Evolutionary conservation across 495 filamentous ascomycete genomes (phyloP).

Genomic region (Penicillium desertorum): DNA sequence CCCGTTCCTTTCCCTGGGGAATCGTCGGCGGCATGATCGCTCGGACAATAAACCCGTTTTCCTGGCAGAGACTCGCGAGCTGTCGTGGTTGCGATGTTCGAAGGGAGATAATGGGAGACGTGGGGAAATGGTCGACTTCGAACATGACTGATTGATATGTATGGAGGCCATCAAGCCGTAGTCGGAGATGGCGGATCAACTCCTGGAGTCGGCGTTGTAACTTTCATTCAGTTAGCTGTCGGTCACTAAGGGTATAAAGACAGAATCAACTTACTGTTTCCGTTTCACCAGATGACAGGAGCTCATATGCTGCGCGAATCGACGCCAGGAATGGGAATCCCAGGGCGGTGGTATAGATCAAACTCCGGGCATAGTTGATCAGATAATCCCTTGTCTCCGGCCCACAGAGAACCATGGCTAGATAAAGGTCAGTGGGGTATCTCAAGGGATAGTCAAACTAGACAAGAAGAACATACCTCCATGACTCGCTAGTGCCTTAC

Average conservation of each 20-base stretch:
- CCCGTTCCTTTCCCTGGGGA: constrained; percentile 46
- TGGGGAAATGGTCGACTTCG: constrained; percentile 42
- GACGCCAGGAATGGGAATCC: constrained; percentile 51
- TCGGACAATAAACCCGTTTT: constrained; percentile 36
- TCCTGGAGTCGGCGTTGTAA: constrained; percentile 40
- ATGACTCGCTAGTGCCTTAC: constrained; percentile 70
- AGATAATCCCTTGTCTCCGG: constrained; percentile 41
- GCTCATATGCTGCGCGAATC: constrained; percentile 46
- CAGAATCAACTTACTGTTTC: constrained; percentile 30
- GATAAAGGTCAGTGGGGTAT: not conserved
- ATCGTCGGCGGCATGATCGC: constrained; percentile 53
- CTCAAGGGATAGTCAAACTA: not conserved
- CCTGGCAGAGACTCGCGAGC: constrained; percentile 37
- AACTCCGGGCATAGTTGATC: constrained; percentile 48
- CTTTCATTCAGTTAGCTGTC: constrained; percentile 18
- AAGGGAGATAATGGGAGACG: constrained; percentile 47
- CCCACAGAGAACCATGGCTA: constrained; percentile 49
- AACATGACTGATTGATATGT: constrained; percentile 32
- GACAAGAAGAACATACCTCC: constrained; percentile 57
- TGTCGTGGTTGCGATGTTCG: constrained; percentile 38
- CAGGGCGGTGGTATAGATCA: constrained; percentile 51
- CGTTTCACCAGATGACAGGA: constrained; percentile 43
- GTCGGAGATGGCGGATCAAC: constrained; percentile 39
- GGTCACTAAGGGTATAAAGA: not conserved
- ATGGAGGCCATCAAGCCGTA: constrained; percentile 30